phyloP scores from a whole-genome alignment of 2,329 filamentous ascomycete species.

The Atkinsonella texensis region DNA sequence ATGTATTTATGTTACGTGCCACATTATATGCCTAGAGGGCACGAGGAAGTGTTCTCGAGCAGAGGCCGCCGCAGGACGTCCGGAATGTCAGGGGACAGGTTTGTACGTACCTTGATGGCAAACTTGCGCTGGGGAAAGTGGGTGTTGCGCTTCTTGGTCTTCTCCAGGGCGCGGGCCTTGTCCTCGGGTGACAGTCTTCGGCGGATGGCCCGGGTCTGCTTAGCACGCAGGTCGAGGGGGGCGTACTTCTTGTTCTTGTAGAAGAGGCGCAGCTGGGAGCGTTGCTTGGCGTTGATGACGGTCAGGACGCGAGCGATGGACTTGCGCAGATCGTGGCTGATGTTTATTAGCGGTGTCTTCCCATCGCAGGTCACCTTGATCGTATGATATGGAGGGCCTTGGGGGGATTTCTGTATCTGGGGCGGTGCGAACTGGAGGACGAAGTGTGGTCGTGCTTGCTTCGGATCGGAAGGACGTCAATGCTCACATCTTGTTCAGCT shows the following conservation, averaged over 20 bases:
- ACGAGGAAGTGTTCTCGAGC: too few species aligned
- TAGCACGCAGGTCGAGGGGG: slow-evolving; percentile 93
- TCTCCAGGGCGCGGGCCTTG: slow-evolving; percentile 71
- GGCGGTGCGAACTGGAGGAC: too few species aligned
- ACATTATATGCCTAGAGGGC: not conserved
- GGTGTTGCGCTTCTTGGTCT: slow-evolving; percentile 88
- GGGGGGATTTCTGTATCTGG: not conserved
- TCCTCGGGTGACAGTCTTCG: slow-evolving; percentile 90
- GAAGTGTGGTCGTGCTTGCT: not conserved
- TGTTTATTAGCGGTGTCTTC: not conserved
- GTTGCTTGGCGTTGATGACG: slow-evolving; percentile 99
- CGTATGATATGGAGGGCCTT: slow-evolving; percentile 2
- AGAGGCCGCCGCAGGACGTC: too few species aligned
- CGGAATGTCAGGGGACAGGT: not conserved
- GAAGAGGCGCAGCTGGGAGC: slow-evolving; percentile 94
- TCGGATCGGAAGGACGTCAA: not conserved
- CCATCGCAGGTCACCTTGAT: too few species aligned
- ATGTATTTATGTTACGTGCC: not conserved
- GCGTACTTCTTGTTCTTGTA: slow-evolving; percentile 99
- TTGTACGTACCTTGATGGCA: slow-evolving; percentile 75
- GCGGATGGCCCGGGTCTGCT: slow-evolving; percentile 97
- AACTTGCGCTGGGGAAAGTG: slow-evolving; percentile 99
- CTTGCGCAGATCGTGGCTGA: slow-evolving; percentile 96
- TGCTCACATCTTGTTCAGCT: slow-evolving; percentile 93
- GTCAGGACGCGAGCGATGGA: slow-evolving; percentile 98